Base-by-base conservation (phyloP, 148 eudicot genomes). In the Drosera capensis region DNA sequence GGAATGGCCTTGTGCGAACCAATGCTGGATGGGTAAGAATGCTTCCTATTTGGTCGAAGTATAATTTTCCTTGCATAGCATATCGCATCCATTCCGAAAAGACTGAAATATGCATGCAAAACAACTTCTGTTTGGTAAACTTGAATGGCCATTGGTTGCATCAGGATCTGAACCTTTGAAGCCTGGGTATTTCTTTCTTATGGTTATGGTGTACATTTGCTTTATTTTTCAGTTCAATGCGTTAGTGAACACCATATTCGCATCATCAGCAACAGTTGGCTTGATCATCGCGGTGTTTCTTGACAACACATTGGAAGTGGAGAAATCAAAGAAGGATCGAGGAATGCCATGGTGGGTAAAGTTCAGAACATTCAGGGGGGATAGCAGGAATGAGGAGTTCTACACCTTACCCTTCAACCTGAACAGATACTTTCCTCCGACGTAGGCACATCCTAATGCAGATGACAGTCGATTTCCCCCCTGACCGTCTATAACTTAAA, bases 321-420 rank as follows among this genome's bases (percentile, higher is more conserved):
- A 76, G 55, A 81, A 67, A 48, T 85, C 99, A 9, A 85, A 85
- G 77, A 82, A 68, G 63, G 99, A 92, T 40, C 57, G 95, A 24
- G 99, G 99, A 16, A 92, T 92, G 99, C 99, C 99, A 1, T 92
- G 99, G 99, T 92, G 99, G 99, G 90, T 77, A 9, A 92, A 92
- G 71, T 92, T 92, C 66, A 66, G 99, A 66, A 81, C 86, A 34
- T 92, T 92, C 35, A 60, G 94, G 58, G 99, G 99, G 40, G 99
- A 90, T 20, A 90, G 78, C 59, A 50, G 99, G 39, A 90, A 90
- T 25, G 99, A 90, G 65, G 99, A 90, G 49, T 90, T 90, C 78
- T 90, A 90, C 70, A 85, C 99, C 1, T 57, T 90, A 44, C 99
- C 99, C 1, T 90, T 90, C 61, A 90, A 90, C 56, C 87, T 90